These are phyloP conservation scores for Irpex rosettiformis DNA, from an alignment of 1,284 basidiomycete species.

Conservation along the genomic window DNA sequence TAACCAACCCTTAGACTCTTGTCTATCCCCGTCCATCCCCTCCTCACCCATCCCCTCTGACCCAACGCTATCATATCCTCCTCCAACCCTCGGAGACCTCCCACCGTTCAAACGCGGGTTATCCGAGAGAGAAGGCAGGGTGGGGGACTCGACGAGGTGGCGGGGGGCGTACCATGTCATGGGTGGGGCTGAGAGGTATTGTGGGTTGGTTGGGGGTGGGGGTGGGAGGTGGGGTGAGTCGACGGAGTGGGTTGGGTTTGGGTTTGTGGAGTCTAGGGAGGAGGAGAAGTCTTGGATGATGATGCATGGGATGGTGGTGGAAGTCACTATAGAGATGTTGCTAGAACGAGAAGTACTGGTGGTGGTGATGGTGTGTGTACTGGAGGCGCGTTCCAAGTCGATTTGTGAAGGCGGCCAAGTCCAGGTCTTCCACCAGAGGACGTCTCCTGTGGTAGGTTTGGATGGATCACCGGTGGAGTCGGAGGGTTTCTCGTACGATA, in stretches of 20 bases:
- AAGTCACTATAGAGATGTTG: not conserved
- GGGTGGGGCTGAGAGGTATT: not conserved
- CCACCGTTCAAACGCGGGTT: not conserved
- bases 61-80: no score
- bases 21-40: no score
- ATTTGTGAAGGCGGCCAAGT: no score
- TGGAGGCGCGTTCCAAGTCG: not conserved
- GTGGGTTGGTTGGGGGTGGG: no score
- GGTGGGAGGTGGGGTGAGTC: no score
- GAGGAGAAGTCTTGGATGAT: not conserved
- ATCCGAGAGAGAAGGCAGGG: not conserved
- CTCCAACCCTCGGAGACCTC: no score
- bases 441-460: not conserved
- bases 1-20: no score
- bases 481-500: not conserved
- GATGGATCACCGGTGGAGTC: not conserved
- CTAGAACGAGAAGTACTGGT: not conserved
- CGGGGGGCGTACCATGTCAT: slow-evolving; percentile 2
- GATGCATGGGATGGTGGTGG: no score
- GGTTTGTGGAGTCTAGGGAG: not conserved
- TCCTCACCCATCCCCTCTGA: no score
- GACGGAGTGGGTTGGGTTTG: not conserved
- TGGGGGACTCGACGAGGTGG: not conserved
- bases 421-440: no score
- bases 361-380: not conserved